Conservation (phyloP, 371 early-diverging fungal species). For the Zancudomyces culisetae region DNA sequence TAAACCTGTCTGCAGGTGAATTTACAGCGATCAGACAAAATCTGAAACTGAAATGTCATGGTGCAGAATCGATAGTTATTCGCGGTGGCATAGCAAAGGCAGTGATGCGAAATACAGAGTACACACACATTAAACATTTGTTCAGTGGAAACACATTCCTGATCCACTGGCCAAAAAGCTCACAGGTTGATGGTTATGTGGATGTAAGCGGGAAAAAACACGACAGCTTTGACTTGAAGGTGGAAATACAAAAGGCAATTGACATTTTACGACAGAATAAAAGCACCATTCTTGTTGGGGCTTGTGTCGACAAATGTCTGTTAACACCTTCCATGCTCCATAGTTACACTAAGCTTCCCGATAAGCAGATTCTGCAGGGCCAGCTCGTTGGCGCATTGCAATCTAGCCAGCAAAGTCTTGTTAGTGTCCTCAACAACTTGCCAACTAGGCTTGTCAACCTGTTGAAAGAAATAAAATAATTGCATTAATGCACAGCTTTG, state of each 20-base stretch:
- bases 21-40: constrained; percentile 10
- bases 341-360: constrained; percentile 14
- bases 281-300: constrained; percentile 16
- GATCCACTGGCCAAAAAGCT: constrained; percentile 9
- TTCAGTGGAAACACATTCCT: constrained; percentile 16
- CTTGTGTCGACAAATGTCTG: constrained; percentile 8
- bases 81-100: constrained; percentile 17
- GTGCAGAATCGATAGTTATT: constrained; percentile 13
- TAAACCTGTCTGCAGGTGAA: constrained; percentile 16
- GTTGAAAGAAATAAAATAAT: too few relatives aligned
- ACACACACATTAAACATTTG: constrained; percentile 8
- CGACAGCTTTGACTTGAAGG: background rate
- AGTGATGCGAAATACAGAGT: constrained; percentile 14
- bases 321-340: constrained; percentile 14
- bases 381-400: constrained; percentile 17
- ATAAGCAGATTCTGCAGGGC: constrained; percentile 12
- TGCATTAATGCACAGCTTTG: too few relatives aligned
- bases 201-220: background rate
- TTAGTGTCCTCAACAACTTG: constrained; percentile 7
- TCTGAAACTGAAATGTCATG: constrained; percentile 9
- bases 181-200: background rate
- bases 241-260: constrained; percentile 10
- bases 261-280: constrained; percentile 5
- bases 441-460: constrained; percentile 18
- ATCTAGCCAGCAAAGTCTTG: constrained; percentile 11